Base-by-base conservation (phyloP, 2,329 filamentous ascomycete species). In the Pezicula radicicola region DNA sequence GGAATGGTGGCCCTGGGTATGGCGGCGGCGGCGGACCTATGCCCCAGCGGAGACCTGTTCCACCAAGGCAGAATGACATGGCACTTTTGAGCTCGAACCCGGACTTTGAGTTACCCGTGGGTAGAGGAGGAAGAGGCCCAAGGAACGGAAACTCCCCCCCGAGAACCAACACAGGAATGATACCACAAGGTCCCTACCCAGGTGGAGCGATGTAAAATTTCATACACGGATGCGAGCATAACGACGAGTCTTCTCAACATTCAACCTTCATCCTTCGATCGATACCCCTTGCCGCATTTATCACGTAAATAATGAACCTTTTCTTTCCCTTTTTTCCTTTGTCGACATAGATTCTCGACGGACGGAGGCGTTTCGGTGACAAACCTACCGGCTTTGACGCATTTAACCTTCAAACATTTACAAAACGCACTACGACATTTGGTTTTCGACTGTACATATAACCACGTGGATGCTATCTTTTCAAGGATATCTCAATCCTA, bases 71-170 rank as follows among this genome's bases (percentile, higher is more conserved):
- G 54, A 83, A 87, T 60, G 89, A 95, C 60, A 78, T 91, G 30
- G 30, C 30, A 46, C 73, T 96, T 37, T 75, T 96, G 53, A 84
- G 85, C 62, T 84, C 77, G 42, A 96, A 96, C 64, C 91, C 92
- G 0, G 91, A 97, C 68, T 97, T 97, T 71, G 80, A 87, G 58
- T 68, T 97, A 27, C 86, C 85, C 1, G 71, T 71, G 19, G 56
- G 54, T 6, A 51, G 63, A 44, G 60, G 60, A 25, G 59, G 57
- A 10, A 51, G 61, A 50, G 57, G 58, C 16, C 52, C 51, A 16
- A 50, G 52, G 30, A 48, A 46, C 18, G 46, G 60, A 51, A 58
- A 53, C 6, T 28, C 35, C 15, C 39, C 21, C 50, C 56, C 50
- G 44, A 59, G 67, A 21, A 65, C 61, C 45, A 66, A 65, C 12